A percentile compares a stretch with the other conserved stretches of the same genome.
Evolutionary conservation across 2,329 filamentous ascomycete species (phyloP).

Genomic region (Coniochaeta sp.): DNA sequence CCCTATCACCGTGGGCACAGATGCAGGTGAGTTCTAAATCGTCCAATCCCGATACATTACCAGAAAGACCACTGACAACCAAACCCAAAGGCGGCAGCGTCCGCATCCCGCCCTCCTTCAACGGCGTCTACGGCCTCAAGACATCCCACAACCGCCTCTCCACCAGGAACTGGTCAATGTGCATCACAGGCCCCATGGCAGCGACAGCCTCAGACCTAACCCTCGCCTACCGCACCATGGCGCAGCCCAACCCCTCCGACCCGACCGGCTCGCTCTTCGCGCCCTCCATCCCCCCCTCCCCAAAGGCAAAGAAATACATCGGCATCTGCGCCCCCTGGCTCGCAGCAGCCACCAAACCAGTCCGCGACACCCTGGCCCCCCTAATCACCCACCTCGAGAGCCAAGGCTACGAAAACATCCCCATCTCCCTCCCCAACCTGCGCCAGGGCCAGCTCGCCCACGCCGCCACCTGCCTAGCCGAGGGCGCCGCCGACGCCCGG

Average conservation of each 20-base stretch:
- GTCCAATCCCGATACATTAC: background rate
- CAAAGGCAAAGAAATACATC: conserved; percentile 49
- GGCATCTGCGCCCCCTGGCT: conserved; percentile 67
- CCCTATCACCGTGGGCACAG: conserved; percentile 67
- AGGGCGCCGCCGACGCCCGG: conserved; percentile 48
- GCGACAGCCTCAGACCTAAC: conserved; percentile 70
- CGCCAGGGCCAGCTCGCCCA: conserved; percentile 70
- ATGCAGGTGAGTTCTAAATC: conserved; percentile 37
- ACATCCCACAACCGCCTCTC: conserved; percentile 65
- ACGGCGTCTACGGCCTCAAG: conserved; percentile 77
- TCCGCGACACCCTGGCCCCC: conserved; percentile 53
- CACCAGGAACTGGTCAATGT: conserved; percentile 43
- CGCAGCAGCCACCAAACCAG: conserved; percentile 55
- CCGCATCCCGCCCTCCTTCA: conserved; percentile 67
- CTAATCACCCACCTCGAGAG: conserved; percentile 52
- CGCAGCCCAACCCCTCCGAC: conserved; percentile 60
- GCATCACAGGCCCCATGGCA: conserved; percentile 68
- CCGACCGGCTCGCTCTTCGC: conserved; percentile 56
- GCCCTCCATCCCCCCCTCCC: conserved; percentile 37
- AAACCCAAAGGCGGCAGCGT: conserved; percentile 56
- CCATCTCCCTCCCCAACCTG: conserved; percentile 60
- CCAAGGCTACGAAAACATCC: conserved; percentile 39
- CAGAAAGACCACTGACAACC: background rate
- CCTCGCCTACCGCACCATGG: conserved; percentile 74
- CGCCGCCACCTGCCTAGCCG: conserved; percentile 66